Evolutionary conservation across 164 flowering plant species (phyloP), one percentile per base, ranked within the genome.

Genomic region (Saururus chinensis): DNA sequence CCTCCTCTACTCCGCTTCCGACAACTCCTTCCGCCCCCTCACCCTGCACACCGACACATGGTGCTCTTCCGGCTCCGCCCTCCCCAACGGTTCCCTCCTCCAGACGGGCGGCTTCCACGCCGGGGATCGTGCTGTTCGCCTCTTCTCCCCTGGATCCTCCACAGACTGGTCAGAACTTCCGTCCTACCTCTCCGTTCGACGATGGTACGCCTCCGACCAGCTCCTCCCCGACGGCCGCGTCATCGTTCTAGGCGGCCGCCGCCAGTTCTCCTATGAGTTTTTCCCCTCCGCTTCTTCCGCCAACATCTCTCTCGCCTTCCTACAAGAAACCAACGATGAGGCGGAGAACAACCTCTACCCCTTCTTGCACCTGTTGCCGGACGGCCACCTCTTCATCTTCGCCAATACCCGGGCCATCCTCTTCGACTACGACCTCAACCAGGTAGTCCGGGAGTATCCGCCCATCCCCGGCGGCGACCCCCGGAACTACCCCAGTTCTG

Each of bases 331-430:
- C 5, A 70, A 61, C 13, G 95, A 85, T 63, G 60, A 48, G 1
- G 77, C 74, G 20, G 87, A 83, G 64, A 83, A 81, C 80, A 92
- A 92, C 79, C 92, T 88, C 60, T 89, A 92, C 35, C 98, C 98
- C 0, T 92, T 87, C 73, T 66, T 92, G 74, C 84, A 86, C 71
- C 78, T 92, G 14, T 56, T 83, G 0, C 92, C 95, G 0, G 87
- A 88, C 61, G 93, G 95, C 4, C 80, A 80, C 42, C 80, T 86
- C n/a, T 92, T 82, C 70, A 60, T 92, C 53, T 89, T 92, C 67
- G 96, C 96, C 4, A 89, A 89, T 66, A 67, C 59, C 0, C 80
- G 87, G 2, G 78, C 96, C 0, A 77, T 92, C 40, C 53, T 71
- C 40, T 57, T 89, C 30, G 84, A 89, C 63, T 88, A 86, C 63